Percentiles rank a stretch among this genome's conserved stretches.
phyloP scores from a whole-genome alignment of 192 early-diverging fungal genomes.

The Backusella mclennaniae region DNA sequence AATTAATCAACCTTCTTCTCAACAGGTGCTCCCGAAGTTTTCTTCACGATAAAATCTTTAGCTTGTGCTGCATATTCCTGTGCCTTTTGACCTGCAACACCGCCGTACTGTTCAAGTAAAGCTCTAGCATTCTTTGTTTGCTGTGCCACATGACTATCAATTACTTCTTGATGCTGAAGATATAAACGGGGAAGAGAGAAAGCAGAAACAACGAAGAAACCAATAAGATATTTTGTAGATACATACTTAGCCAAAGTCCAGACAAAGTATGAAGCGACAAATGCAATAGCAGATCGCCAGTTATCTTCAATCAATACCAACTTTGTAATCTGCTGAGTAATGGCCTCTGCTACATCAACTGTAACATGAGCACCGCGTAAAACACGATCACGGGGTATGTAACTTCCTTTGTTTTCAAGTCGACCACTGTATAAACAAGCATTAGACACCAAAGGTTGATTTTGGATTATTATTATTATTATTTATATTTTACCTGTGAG shows the following conservation, averaged over 20 bases:
- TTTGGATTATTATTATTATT: background rate
- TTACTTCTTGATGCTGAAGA: slow-evolving; percentile 28
- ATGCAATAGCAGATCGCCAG: slow-evolving; percentile 14
- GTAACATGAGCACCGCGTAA: slow-evolving; percentile 20
- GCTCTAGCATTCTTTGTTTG: slow-evolving; percentile 21
- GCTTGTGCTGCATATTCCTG: slow-evolving; percentile 27
- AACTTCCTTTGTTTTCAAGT: slow-evolving; percentile 13
- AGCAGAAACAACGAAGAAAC: slow-evolving; percentile 14
- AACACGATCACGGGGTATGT: slow-evolving; percentile 32
- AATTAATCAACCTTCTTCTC: slow-evolving; percentile 10
- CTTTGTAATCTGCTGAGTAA: slow-evolving; percentile 25
- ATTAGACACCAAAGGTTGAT: background rate
- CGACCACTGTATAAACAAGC: slow-evolving; percentile 19
- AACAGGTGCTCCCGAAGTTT: background rate
- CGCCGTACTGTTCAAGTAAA: slow-evolving; percentile 28
- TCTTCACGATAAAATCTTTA: slow-evolving; percentile 15
- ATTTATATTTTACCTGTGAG: slow-evolving; percentile 26
- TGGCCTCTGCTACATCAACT: slow-evolving; percentile 29
- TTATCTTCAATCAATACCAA: slow-evolving; percentile 38
- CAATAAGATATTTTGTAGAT: slow-evolving; percentile 33
- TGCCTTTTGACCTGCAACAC: slow-evolving; percentile 26
- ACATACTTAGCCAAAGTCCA: slow-evolving; percentile 35
- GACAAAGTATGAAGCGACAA: slow-evolving; percentile 22
- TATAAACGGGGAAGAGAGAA: slow-evolving; percentile 34
- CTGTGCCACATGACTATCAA: slow-evolving; percentile 27